Percentiles rank a stretch among this genome's conserved stretches.
These are phyloP conservation scores for Trypanosomatidae sp. DNA, from an alignment of 208 protist genomes.

Conservation along the genomic window DNA sequence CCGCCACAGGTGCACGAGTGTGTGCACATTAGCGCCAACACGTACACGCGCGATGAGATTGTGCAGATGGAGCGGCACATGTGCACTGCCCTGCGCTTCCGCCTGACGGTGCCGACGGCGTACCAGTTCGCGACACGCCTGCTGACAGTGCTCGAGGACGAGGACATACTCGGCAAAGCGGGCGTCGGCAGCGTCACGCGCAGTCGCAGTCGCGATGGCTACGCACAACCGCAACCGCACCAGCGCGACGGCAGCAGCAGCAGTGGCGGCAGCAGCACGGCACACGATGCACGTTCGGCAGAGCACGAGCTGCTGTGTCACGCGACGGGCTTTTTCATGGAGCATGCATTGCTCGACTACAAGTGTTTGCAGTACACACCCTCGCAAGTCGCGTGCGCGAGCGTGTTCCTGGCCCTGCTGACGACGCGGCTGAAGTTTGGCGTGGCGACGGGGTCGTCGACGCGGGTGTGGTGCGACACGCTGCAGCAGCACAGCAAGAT, in stretches of 20 bases:
- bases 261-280: neutral
- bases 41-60: slow-evolving; percentile 87
- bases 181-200: neutral
- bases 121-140: slow-evolving; percentile 78
- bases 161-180: slow-evolving; percentile 19
- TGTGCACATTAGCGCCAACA: slow-evolving; percentile 91
- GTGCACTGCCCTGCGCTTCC: slow-evolving; percentile 70
- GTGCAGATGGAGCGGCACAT: slow-evolving; percentile 84
- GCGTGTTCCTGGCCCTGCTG: slow-evolving; percentile 81
- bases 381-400: slow-evolving; percentile 86
- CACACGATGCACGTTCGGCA: neutral
- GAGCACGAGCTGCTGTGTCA: slow-evolving; percentile 23
- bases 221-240: slow-evolving; percentile 1
- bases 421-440: slow-evolving; percentile 41
- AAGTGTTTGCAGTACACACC: slow-evolving; percentile 88
- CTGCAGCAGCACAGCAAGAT: slow-evolving; percentile 59
- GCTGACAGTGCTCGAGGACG: slow-evolving; percentile 54
- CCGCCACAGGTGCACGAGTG: slow-evolving; percentile 90
- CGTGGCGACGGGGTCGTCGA: slow-evolving; percentile 4
- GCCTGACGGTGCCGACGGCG: slow-evolving; percentile 79
- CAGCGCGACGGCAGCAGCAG: slow-evolving; percentile 13
- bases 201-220: neutral
- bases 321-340: slow-evolving; percentile 75
- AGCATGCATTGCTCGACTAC: slow-evolving; percentile 79
- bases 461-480: slow-evolving; percentile 35